phyloP scores from a whole-genome alignment of 225 moss, liverwort and hornwort species.

The Sphagnum contortum region DNA sequence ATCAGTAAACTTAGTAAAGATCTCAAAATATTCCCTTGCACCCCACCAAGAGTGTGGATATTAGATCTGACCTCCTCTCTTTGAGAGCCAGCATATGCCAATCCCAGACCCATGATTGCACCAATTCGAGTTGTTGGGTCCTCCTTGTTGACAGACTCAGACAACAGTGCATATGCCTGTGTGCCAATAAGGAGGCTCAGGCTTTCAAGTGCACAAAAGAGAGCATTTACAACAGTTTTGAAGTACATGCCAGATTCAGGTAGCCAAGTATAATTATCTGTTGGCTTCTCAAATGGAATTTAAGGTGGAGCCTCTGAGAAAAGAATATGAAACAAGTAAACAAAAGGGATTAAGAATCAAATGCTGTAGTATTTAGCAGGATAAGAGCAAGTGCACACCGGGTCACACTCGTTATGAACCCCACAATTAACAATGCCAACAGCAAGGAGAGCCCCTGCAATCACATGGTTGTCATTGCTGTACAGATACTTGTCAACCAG shows the following conservation, averaged over 20 bases:
- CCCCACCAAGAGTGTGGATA: too few species aligned
- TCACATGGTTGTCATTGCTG: slow-evolving; percentile 85
- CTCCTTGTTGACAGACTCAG: slow-evolving; percentile 76
- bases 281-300: too few species aligned
- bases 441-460: slow-evolving; percentile 90
- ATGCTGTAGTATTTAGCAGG: neutral
- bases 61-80: slow-evolving; percentile 63
- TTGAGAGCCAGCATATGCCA: slow-evolving; percentile 97
- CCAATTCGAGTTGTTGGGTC: slow-evolving; percentile 83
- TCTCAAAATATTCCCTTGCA: too few species aligned
- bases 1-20: too few species aligned
- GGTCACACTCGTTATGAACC: slow-evolving; percentile 89
- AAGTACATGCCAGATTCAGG: too few species aligned
- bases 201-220: too few species aligned
- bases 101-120: slow-evolving; percentile 95
- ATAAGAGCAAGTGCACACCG: slow-evolving; percentile 31
- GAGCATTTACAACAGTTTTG: too few species aligned
- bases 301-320: too few species aligned
- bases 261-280: too few species aligned
- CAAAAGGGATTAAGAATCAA: neutral
- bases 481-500: slow-evolving; percentile 91
- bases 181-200: too few species aligned
- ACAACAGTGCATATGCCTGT: slow-evolving; percentile 91
- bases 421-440: slow-evolving; percentile 92
- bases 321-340: too few species aligned